These are phyloP conservation scores for Neurospora sp. DNA, from an alignment of 495 filamentous ascomycete species.

Conservation along the genomic window DNA sequence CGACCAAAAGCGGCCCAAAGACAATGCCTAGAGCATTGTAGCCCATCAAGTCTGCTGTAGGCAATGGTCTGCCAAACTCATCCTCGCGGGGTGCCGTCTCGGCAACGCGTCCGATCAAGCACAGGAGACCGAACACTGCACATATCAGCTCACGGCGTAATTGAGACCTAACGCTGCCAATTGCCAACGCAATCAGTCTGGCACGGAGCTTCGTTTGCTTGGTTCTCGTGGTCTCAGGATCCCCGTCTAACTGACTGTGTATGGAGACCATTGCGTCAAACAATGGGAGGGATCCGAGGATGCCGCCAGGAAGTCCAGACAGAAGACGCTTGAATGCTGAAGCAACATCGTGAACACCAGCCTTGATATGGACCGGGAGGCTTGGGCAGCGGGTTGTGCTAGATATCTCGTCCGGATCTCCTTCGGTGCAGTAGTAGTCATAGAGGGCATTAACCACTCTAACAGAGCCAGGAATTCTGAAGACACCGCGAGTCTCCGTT, in stretches of 20 bases:
- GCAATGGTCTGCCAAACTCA: conserved; percentile 33
- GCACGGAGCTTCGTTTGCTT: conserved; percentile 45
- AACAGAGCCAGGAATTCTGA: conserved; percentile 52
- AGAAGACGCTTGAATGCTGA: conserved; percentile 64
- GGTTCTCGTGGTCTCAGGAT: conserved; percentile 37
- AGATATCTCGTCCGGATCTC: conserved; percentile 34
- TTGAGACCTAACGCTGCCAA: conserved; percentile 44
- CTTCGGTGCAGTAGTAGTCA: conserved; percentile 47
- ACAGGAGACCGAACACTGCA: conserved; percentile 54
- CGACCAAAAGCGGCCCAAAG: conserved; percentile 54
- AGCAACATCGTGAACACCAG: conserved; percentile 56
- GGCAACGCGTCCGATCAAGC: conserved; percentile 41
- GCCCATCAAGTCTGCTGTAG: conserved; percentile 45
- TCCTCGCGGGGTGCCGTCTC: conserved; percentile 40
- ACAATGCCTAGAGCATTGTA: conserved; percentile 53
- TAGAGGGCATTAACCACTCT: conserved; percentile 47
- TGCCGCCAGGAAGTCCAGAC: conserved; percentile 59
- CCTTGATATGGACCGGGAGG: conserved; percentile 44
- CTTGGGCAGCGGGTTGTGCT: conserved; percentile 44
- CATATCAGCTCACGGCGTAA: conserved; percentile 54
- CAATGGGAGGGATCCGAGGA: conserved; percentile 56
- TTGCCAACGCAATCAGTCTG: conserved; percentile 53
- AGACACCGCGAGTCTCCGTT: conserved; percentile 46
- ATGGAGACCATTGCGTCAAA: conserved; percentile 59
- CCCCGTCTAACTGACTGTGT: conserved; percentile 41